These are phyloP conservation scores for Agapanthus africanus DNA, from an alignment of 106 monocot genomes.

Conservation along the genomic window DNA sequence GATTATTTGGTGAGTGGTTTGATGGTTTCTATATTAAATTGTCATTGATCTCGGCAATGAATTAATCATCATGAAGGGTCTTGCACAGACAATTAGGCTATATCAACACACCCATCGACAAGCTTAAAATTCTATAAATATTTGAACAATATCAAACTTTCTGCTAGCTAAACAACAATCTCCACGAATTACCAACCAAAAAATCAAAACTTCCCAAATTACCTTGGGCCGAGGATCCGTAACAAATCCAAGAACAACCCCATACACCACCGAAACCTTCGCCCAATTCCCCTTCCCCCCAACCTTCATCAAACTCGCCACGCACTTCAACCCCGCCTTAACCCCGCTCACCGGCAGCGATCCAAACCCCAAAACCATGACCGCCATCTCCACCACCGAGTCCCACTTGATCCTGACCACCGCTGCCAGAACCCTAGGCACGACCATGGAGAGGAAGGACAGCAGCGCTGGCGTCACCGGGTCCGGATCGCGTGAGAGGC, in stretches of 20 bases:
- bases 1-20: too few species aligned
- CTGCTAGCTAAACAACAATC: neutral
- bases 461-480: slow-evolving; percentile 44
- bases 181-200: neutral
- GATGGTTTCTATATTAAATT: too few species aligned
- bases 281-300: slow-evolving; percentile 54
- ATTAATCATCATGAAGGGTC: too few species aligned
- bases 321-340: slow-evolving; percentile 57
- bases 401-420: slow-evolving; percentile 42
- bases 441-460: slow-evolving; percentile 42
- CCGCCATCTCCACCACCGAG: slow-evolving; percentile 33
- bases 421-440: slow-evolving; percentile 36
- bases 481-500: slow-evolving; percentile 39
- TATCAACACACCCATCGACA: too few species aligned
- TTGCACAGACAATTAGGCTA: too few species aligned
- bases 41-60: too few species aligned
- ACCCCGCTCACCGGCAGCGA: slow-evolving; percentile 28
- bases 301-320: slow-evolving; percentile 30
- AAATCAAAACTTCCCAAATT: slow-evolving; percentile 3
- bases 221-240: slow-evolving; percentile 52
- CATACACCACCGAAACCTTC: slow-evolving; percentile 31
- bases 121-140: too few species aligned
- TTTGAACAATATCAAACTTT: too few species aligned
- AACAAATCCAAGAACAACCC: slow-evolving; percentile 40
- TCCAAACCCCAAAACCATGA: slow-evolving; percentile 32